A percentile compares a stretch with the other conserved stretches of the same genome.
Conservation (phyloP, 2,329 filamentous ascomycete genomes). For the Fusarium tanahbumbuense region DNA sequence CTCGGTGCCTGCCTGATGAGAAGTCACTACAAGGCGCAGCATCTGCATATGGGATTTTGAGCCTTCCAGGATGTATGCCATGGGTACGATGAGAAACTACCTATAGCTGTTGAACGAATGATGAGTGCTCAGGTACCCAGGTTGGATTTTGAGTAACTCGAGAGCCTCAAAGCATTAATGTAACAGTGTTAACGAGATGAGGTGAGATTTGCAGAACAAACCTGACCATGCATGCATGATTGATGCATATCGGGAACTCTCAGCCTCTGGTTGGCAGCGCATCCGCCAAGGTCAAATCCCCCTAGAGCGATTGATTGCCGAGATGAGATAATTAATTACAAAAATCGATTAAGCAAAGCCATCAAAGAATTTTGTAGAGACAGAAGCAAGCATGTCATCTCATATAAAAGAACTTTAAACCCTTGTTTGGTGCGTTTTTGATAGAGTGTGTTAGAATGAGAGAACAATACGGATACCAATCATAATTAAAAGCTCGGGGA, state of each 20-base stretch:
- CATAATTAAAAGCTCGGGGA: background rate
- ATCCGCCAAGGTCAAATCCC: conserved; percentile 24
- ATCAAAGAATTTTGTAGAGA: background rate
- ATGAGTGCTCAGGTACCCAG: conserved; percentile 1
- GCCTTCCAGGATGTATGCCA: conserved; percentile 1
- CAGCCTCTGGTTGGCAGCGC: conserved; percentile 8
- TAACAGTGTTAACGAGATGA: conserved; percentile 14
- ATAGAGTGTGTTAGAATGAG: conserved; percentile 16
- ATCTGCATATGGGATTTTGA: conserved; percentile 21
- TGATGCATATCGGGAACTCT: conserved; percentile 4
- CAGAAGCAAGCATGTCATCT: background rate
- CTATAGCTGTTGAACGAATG: background rate
- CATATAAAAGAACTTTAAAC: conserved; percentile 6
- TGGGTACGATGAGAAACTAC: background rate
- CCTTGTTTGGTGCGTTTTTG: conserved; percentile 26
- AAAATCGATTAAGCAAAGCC: background rate
- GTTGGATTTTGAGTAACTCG: background rate
- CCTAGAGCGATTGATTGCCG: conserved; percentile 21
- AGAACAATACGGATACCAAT: background rate
- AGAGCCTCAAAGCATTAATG: conserved; percentile 12
- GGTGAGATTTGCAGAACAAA: conserved; percentile 5
- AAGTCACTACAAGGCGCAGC: conserved; percentile 32
- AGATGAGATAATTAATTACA: conserved; percentile 19
- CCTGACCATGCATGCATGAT: background rate
- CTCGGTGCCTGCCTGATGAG: conserved; percentile 39